These are phyloP conservation scores for Pseudozyma thailandica DNA, from an alignment of 1,284 basidiomycete genomes.

Conservation along the genomic window DNA sequence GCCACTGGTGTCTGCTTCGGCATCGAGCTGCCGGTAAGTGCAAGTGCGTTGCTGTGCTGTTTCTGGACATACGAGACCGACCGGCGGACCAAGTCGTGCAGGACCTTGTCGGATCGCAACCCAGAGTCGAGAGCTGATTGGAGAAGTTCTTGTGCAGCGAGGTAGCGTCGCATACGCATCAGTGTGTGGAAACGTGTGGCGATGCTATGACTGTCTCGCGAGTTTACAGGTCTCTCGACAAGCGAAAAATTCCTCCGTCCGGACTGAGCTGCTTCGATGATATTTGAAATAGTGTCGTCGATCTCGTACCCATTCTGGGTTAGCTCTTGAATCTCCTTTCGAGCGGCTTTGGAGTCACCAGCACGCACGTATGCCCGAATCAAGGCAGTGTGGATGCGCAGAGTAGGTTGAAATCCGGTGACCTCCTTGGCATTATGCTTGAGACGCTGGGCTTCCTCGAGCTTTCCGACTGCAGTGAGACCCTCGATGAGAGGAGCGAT, in stretches of 20 bases:
- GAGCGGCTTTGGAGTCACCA: constrained; percentile 16
- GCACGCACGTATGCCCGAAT: constrained; percentile 37
- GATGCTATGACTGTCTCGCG: constrained; percentile 18
- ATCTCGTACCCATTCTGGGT: constrained; percentile 24
- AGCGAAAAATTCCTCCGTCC: constrained; percentile 13
- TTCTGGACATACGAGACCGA: constrained; percentile 29
- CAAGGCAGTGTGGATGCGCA: constrained; percentile 47
- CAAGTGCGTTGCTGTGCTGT: constrained; percentile 1
- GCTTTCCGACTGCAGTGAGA: constrained; percentile 21
- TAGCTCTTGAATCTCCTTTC: constrained; percentile 32
- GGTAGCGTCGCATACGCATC: constrained; percentile 21
- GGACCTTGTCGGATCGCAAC: constrained; percentile 24
- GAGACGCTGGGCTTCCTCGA: constrained; percentile 38
- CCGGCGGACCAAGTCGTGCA: constrained; percentile 20
- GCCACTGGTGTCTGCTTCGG: no score
- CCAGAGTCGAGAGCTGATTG: constrained; percentile 27
- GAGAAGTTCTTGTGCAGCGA: constrained; percentile 43
- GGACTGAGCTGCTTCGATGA: constrained; percentile 41
- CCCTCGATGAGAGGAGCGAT: constrained; percentile 52
- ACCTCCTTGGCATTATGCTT: constrained; percentile 36
- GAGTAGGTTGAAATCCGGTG: constrained; percentile 20
- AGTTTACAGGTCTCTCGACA: constrained; percentile 18
- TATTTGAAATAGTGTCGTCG: constrained; percentile 37
- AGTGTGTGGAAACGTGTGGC: constrained; percentile 37
- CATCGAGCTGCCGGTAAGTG: background rate